Evolutionary conservation across 2,329 filamentous ascomycete genomes (phyloP).

Genomic region (Cladosporium colombiae): DNA sequence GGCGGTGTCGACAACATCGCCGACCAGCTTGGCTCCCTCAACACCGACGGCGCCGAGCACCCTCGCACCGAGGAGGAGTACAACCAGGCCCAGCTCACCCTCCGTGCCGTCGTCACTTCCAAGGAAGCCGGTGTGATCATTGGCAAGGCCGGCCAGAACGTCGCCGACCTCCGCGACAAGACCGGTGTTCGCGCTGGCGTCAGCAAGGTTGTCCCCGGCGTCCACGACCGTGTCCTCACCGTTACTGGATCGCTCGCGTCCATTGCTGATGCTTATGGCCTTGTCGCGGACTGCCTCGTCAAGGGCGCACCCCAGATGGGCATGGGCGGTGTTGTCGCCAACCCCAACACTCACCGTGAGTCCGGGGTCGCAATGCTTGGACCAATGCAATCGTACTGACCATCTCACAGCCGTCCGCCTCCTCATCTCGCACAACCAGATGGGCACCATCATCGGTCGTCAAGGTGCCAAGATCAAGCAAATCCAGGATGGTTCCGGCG

Average conservation of each 20-base stretch:
- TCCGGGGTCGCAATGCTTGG: constrained; percentile 39
- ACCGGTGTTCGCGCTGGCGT: constrained; percentile 97
- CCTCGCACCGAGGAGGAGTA: constrained; percentile 98
- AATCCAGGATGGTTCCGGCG: constrained; percentile 93
- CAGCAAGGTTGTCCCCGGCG: constrained; percentile 96
- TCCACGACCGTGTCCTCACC: constrained; percentile 94
- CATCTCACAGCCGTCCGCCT: constrained; percentile 78
- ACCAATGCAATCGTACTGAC: constrained; percentile 13
- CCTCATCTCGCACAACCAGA: constrained; percentile 98
- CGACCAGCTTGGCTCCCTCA: constrained; percentile 46
- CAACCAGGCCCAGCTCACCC: constrained; percentile 84
- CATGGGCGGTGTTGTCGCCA: constrained; percentile 87
- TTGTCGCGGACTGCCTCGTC: constrained; percentile 86
- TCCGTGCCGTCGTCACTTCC: constrained; percentile 96
- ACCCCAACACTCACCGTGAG: constrained; percentile 89
- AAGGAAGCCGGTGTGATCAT: constrained; percentile 99
- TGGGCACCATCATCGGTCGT: constrained; percentile 98
- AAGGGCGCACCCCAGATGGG: constrained; percentile 94
- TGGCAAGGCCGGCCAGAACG: constrained; percentile 97
- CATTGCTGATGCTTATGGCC: constrained; percentile 87
- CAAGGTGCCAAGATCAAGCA: constrained; percentile 99
- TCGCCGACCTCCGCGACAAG: constrained; percentile 93
- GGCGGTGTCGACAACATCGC: constrained; percentile 38
- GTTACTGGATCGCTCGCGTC: constrained; percentile 88
- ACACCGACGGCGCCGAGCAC: constrained; percentile 67